Evolutionary conservation across 352 stramenopile genomes (phyloP), one percentile per base, ranked within the genome.

Genomic region (Pythium myriotylum): DNA sequence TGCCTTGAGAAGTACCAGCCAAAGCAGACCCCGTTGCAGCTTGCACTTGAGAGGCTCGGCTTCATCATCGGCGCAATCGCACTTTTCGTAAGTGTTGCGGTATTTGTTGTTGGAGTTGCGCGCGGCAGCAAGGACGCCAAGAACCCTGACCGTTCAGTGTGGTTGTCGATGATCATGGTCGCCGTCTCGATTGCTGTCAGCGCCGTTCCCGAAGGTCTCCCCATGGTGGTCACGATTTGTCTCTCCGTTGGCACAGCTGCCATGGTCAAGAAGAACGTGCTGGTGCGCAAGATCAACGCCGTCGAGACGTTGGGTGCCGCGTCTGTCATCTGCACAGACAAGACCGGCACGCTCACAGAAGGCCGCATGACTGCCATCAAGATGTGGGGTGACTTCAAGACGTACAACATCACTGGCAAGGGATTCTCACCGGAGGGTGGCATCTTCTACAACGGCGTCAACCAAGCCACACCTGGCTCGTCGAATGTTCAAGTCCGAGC

Each of bases 341-440:
- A 98, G 78, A 98, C 95, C 0, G 95, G 95, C 10, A 98, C 95
- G 12, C 69, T 98, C 13, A 98, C 95, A 0, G 83, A 92, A 40
- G 85, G 85, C 42, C 88, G 91, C 48, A 94, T 94, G 85, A 91
- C 81, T 2, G 85, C 81, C 0, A 72, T 92, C 33, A 90, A 89
- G 63, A 70, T 91, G 45, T 94, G 79, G 77, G 73, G 78, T n/a
- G n/a, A n/a, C n/a, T n/a, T n/a, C n/a, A n/a, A n/a, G n/a, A n/a
- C n/a, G n/a, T n/a, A n/a, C n/a, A n/a, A n/a, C n/a, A n/a, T n/a
- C n/a, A n/a, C n/a, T n/a, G n/a, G n/a, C n/a, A n/a, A n/a, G n/a
- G n/a, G n/a, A n/a, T n/a, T n/a, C n/a, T n/a, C n/a, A n/a, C n/a
- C n/a, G n/a, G n/a, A n/a, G n/a, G n/a, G n/a, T n/a, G n/a, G n/a